Percentiles rank a stretch among this genome's conserved stretches.
Evolutionary conservation across 306 rosid genomes (phyloP).

Genomic region (Comarum palustre): DNA sequence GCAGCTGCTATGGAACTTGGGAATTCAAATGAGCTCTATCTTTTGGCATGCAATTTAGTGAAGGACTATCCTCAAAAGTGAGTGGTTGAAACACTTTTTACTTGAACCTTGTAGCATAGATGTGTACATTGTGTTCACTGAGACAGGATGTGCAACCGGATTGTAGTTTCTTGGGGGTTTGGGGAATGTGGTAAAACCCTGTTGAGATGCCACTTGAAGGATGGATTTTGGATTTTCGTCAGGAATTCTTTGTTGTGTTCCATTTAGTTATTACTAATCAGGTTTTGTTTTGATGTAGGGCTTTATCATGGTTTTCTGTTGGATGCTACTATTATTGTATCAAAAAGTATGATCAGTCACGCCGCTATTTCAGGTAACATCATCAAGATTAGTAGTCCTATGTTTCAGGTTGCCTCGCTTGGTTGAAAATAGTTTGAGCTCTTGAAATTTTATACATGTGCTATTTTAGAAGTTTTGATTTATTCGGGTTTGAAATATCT

Average conservation of each 20-base stretch:
- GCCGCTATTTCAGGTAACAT: slow-evolving; percentile 79
- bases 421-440: neutral
- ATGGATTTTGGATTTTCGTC: neutral
- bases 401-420: neutral
- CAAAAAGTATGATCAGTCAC: slow-evolving; percentile 86
- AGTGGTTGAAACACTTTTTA: slow-evolving; percentile 19
- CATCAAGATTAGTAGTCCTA: neutral
- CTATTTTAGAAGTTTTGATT: neutral
- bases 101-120: neutral
- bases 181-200: neutral
- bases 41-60: slow-evolving; percentile 92
- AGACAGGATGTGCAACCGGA: neutral
- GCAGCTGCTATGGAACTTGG: slow-evolving; percentile 98
- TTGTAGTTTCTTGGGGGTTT: neutral
- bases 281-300: slow-evolving; percentile 45
- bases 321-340: slow-evolving; percentile 97
- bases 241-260: neutral
- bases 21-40: slow-evolving; percentile 90
- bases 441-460: neutral
- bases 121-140: neutral
- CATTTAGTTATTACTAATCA: slow-evolving; percentile 12
- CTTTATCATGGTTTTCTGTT: slow-evolving; percentile 96
- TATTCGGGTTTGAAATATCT: neutral
- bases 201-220: slow-evolving; percentile 13
- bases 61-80: slow-evolving; percentile 98